These are phyloP conservation scores for Sporothrix luriei DNA, from an alignment of 2,329 filamentous ascomycete genomes.

Conservation along the genomic window DNA sequence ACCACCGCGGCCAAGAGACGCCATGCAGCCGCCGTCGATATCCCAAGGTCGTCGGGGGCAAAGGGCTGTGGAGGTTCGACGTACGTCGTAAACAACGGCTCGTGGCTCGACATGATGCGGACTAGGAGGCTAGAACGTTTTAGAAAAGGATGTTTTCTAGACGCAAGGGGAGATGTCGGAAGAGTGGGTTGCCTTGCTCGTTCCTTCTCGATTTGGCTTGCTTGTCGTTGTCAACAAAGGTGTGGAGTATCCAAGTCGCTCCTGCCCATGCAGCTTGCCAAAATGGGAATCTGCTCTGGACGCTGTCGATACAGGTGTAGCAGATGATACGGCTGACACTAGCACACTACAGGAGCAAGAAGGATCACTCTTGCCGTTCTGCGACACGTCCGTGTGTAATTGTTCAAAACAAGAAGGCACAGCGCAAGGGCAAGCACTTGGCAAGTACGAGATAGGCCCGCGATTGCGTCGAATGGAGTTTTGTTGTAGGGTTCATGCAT, in stretches of 20 bases:
- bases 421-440: not conserved
- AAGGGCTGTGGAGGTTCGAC: constrained; percentile 3
- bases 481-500: not conserved
- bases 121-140: constrained; percentile 21
- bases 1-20: constrained; percentile 2
- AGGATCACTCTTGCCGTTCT: constrained; percentile 18
- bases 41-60: not conserved
- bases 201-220: constrained; percentile 18
- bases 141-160: not conserved
- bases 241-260: constrained; percentile 5
- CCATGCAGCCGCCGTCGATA: constrained; percentile 2
- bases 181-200: not conserved
- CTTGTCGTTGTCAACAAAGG: constrained; percentile 15
- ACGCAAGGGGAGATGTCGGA: not conserved
- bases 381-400: not conserved
- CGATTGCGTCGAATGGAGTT: not conserved
- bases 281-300: constrained; percentile 12
- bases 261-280: constrained; percentile 11
- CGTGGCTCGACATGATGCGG: not conserved
- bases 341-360: not conserved
- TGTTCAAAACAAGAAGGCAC: not conserved
- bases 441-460: not conserved
- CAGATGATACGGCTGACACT: not conserved
- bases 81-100: not conserved
- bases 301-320: not conserved